Evolutionary conservation across 768 basidiomycete species (phyloP).

Genomic region (Russula dissimulans): DNA sequence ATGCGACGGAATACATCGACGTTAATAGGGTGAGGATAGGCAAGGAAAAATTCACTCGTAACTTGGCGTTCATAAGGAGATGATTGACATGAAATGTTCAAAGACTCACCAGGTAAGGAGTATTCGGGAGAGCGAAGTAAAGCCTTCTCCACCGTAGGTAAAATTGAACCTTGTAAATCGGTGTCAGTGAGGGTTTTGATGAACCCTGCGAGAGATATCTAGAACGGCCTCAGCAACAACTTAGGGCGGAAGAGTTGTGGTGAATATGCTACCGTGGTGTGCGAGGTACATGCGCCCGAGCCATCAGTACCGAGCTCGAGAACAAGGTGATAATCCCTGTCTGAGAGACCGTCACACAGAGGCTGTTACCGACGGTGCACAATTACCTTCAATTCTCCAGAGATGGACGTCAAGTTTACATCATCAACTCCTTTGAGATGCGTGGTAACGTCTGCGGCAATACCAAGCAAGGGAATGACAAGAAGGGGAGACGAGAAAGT

Average conservation of each 20-base stretch:
- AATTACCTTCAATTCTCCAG: conserved; percentile 39
- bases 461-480: conserved; percentile 50
- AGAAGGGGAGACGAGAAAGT: conserved; percentile 34
- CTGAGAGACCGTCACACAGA: conserved; percentile 27
- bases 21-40: conserved; percentile 43
- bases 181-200: conserved; percentile 42
- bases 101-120: conserved; percentile 48
- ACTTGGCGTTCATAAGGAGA: conserved; percentile 29
- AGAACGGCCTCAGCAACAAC: conserved; percentile 7
- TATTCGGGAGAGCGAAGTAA: conserved; percentile 75
- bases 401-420: conserved; percentile 33
- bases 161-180: conserved; percentile 43
- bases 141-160: conserved; percentile 74
- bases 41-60: conserved; percentile 47
- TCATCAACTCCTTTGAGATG: conserved; percentile 52
- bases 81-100: neutral
- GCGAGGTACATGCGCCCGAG: conserved; percentile 48
- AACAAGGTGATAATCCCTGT: conserved; percentile 53
- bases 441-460: conserved; percentile 59
- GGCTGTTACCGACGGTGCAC: neutral
- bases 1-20: conserved; percentile 42
- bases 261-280: conserved; percentile 43
- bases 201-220: conserved; percentile 55
- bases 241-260: neutral
- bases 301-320: conserved; percentile 50